These are phyloP conservation scores for Mycena citricolor DNA, from an alignment of 1,284 basidiomycete species.

Conservation along the genomic window DNA sequence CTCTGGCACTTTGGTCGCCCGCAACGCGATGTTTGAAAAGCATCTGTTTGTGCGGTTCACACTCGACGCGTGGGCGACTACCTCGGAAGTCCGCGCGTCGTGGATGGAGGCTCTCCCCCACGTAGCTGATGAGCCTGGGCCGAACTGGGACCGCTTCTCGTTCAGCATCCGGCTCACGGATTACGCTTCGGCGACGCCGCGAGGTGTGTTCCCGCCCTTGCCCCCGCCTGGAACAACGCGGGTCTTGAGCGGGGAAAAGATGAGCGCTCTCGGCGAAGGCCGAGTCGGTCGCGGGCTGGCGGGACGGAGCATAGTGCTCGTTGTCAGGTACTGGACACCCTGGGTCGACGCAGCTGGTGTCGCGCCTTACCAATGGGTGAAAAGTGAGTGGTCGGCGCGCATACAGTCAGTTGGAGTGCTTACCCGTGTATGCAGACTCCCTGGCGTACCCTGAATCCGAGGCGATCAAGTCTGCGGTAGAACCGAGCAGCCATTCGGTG, in stretches of 20 bases:
- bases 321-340: slow-evolving; percentile 52
- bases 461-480: no score
- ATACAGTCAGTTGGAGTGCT: no score
- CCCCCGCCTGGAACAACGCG: not conserved
- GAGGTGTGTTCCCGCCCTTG: not conserved
- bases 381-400: no score
- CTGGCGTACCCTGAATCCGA: no score
- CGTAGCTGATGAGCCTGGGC: slow-evolving; percentile 25
- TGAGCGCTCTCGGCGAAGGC: not conserved
- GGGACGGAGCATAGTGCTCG: slow-evolving; percentile 65
- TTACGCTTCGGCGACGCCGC: slow-evolving; percentile 56
- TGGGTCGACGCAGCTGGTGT: slow-evolving; percentile 22
- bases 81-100: slow-evolving; percentile 78
- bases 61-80: slow-evolving; percentile 91
- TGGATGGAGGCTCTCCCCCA: slow-evolving; percentile 45
- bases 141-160: slow-evolving; percentile 55
- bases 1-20: slow-evolving; percentile 73
- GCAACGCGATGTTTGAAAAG: slow-evolving; percentile 88
- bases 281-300: slow-evolving; percentile 43
- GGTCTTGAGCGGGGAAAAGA: not conserved
- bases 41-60: slow-evolving; percentile 87
- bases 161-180: slow-evolving; percentile 76
- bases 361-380: slow-evolving; percentile 20
- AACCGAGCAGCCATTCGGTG: no score
- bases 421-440: no score